These are phyloP conservation scores for Pseudogymnoascus sp. DNA, from an alignment of 2,329 filamentous ascomycete species.

Conservation along the genomic window DNA sequence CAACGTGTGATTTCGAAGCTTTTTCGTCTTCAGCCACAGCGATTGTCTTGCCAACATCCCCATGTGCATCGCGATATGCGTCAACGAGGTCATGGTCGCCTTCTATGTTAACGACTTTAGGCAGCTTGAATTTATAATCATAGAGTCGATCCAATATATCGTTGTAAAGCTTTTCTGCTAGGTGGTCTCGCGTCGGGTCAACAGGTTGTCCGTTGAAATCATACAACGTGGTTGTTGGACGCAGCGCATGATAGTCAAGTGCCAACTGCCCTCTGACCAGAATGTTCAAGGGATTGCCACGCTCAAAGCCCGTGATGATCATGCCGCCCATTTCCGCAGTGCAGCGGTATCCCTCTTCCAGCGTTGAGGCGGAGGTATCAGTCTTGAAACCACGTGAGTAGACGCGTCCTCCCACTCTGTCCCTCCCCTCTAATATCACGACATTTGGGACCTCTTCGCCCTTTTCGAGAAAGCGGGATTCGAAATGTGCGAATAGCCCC, in stretches of 20 bases:
- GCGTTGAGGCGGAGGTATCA: constrained; percentile 42
- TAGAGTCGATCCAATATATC: constrained; percentile 89
- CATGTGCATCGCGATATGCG: constrained; percentile 68
- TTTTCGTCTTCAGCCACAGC: constrained; percentile 64
- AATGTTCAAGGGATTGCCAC: constrained; percentile 87
- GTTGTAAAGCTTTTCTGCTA: constrained; percentile 89
- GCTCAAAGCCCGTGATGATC: constrained; percentile 94
- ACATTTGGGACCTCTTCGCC: constrained; percentile 67
- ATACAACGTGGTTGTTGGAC: constrained; percentile 78
- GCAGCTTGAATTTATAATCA: constrained; percentile 75
- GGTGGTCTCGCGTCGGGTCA: constrained; percentile 67
- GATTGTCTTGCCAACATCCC: constrained; percentile 65
- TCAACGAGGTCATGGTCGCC: constrained; percentile 78
- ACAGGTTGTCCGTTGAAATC: constrained; percentile 75
- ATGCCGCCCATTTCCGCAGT: constrained; percentile 97
- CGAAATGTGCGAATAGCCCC: constrained; percentile 74
- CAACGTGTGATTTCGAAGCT: constrained; percentile 47
- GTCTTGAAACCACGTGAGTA: constrained; percentile 68
- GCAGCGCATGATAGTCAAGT: constrained; percentile 75
- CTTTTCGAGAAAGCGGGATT: constrained; percentile 54
- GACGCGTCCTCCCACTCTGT: constrained; percentile 82
- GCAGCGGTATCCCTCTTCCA: constrained; percentile 52
- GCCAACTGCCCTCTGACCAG: constrained; percentile 86
- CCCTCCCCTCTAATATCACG: constrained; percentile 77
- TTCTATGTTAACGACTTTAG: constrained; percentile 63